These are phyloP conservation scores for Aspergillus alliaceus DNA, from an alignment of 2,329 filamentous ascomycete genomes.

Conservation along the genomic window DNA sequence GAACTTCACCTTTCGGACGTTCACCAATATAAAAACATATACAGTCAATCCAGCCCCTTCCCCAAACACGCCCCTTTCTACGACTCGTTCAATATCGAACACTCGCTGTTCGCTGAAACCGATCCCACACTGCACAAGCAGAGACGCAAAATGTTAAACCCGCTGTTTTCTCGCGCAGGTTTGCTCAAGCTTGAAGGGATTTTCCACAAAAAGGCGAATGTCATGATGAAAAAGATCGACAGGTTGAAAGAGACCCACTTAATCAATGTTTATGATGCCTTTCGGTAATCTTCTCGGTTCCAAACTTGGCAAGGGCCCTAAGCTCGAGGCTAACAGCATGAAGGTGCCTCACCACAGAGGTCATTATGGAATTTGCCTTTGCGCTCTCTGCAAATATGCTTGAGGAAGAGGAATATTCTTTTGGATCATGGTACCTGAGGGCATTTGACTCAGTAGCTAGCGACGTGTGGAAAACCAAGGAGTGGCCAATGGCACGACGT, in stretches of 20 bases:
- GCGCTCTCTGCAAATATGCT: slow-evolving; percentile 4
- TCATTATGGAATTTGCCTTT: slow-evolving; percentile 10
- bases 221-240: slow-evolving; percentile 1
- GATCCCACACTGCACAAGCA: slow-evolving; percentile 13
- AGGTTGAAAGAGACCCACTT: background rate
- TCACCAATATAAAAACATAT: slow-evolving; percentile 8
- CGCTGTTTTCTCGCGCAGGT: slow-evolving; percentile 18
- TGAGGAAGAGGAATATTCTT: background rate
- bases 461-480: background rate
- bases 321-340: background rate
- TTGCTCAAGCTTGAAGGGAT: slow-evolving; percentile 9
- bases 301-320: background rate
- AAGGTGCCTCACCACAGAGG: slow-evolving; percentile 6
- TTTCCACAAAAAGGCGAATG: background rate
- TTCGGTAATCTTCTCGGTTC: background rate
- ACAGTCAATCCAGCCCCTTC: slow-evolving; percentile 8
- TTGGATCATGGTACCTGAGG: slow-evolving; percentile 1
- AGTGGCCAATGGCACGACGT: background rate
- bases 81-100: slow-evolving; percentile 1
- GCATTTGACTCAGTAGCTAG: background rate
- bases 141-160: slow-evolving; percentile 13
- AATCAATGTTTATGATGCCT: slow-evolving; percentile 5
- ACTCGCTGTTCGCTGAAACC: slow-evolving; percentile 6
- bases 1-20: slow-evolving; percentile 11
- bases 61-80: slow-evolving; percentile 5